Conservation (phyloP, 257 asterid genomes). For the Solanum appendiculatum region DNA sequence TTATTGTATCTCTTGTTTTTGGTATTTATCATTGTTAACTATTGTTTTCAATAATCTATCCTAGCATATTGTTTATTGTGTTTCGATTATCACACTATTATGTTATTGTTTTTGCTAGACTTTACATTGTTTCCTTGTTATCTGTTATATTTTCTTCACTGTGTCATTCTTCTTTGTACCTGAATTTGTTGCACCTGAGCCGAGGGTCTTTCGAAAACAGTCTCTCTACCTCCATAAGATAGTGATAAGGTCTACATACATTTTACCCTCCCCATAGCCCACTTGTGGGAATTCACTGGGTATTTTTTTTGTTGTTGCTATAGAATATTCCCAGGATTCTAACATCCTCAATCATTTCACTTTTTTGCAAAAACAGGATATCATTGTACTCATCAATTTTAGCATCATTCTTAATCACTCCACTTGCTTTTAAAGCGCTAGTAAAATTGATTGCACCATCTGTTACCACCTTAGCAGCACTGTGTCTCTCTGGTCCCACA, state of each 20-base stretch:
- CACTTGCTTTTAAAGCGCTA: not conserved
- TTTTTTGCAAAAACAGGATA: not conserved
- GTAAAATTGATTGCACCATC: not conserved
- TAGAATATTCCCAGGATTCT: not conserved
- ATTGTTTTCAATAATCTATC: not conserved
- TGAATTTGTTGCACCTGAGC: not conserved
- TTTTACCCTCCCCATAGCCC: not conserved
- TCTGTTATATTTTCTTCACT: not conserved
- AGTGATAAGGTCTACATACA: not conserved
- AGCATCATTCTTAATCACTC: not conserved
- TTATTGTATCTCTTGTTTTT: too few relatives aligned
- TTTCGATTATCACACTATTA: not conserved
- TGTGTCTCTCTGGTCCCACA: not conserved
- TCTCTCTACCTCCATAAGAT: not conserved
- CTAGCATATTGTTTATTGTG: not conserved
- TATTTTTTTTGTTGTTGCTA: too few relatives aligned
- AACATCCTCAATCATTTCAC: slow-evolving; percentile 3
- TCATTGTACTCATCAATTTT: not conserved
- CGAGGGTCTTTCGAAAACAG: not conserved
- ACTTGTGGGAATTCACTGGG: not conserved
- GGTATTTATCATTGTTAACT: not conserved
- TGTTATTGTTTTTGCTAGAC: not conserved
- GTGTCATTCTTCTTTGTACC: not conserved
- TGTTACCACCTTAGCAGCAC: not conserved
- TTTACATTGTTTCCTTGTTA: not conserved